Evolutionary conservation across 176 grass and related monocot species (phyloP), one percentile per base, ranked within the genome.

Genomic region (Olyra latifolia): DNA sequence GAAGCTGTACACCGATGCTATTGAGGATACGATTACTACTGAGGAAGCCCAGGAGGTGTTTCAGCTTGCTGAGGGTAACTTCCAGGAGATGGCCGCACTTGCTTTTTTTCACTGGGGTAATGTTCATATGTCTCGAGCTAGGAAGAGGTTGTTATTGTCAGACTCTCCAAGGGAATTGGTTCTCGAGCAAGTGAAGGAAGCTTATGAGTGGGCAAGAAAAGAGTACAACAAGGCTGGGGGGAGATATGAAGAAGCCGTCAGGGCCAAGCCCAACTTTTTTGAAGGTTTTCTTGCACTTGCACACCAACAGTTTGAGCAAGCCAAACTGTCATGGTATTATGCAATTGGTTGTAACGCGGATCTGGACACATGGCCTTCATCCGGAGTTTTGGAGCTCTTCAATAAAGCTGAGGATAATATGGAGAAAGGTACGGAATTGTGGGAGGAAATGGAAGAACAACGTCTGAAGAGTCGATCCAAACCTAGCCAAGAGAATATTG

Each of bases 81-180:
- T 98, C 20, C 92, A 98, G 85, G 88, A 95, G 71, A 95, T 95
- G 92, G 86, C 81, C 19, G 95, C 95, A n/a, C 64, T 98, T 44
- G 90, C 90, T 30, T 86, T 93, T 81, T 98, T 98, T 60, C 93
- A 98, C 29, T 98, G 86, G 92, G 95, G 95, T 58, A 98, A 98
- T 92, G 87, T 98, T 67, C 87, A 93, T 46, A 87, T 95, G 88
- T 91, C 95, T 65, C 83, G 60, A 15, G 95, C 95, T 13, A 95
- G 92, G 85, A 98, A 94, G 75, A 86, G 81, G 38, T 75, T 98
- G 71, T 78, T 82, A 54, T 66, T 98, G 14, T 58, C 92, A 40
- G 84, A 76, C 53, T 28, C 39, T 77, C 66, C 87, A 59, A 87
- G 84, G 78, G 88, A 89, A 72, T 49, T 82, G 24, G 77, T 90